Percentiles rank a stretch among this genome's conserved stretches.
These are phyloP conservation scores for Ustilaginoidea virens DNA, from an alignment of 2,329 filamentous ascomycete genomes.

Conservation along the genomic window DNA sequence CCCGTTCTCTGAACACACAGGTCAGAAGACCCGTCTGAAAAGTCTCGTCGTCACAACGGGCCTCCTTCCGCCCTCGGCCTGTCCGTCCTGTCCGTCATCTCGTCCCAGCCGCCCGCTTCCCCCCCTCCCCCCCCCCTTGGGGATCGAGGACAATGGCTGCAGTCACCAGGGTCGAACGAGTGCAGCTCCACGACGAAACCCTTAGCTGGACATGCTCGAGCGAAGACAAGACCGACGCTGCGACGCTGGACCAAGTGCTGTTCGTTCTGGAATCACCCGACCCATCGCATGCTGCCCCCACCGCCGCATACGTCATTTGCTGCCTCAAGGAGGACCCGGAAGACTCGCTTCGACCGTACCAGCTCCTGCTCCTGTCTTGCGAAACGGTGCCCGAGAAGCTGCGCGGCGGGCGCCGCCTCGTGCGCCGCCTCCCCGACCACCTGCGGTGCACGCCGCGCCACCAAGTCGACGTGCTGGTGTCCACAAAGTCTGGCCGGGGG, in stretches of 20 bases:
- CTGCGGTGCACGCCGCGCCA: constrained; percentile 11
- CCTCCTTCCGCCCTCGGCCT: no score
- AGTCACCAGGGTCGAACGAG: constrained; percentile 6
- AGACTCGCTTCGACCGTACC: constrained; percentile 12
- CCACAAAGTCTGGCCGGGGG: constrained; percentile 48
- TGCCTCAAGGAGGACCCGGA: constrained; percentile 20
- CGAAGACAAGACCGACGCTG: constrained; percentile 5
- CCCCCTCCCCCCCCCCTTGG: no score
- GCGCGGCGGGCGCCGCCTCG: constrained; percentile 17
- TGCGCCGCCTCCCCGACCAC: constrained; percentile 23
- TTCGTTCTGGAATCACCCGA: constrained; percentile 10
- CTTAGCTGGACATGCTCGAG: constrained; percentile 14
- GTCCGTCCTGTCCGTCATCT: no score
- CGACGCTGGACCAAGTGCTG: constrained; percentile 13
- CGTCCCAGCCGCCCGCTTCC: no score
- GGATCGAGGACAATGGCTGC: no score
- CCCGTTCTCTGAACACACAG: no score
- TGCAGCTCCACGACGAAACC: constrained; percentile 10
- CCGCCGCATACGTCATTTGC: constrained; percentile 17
- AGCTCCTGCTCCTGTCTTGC: constrained; percentile 15
- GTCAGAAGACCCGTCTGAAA: no score
- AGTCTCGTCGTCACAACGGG: no score
- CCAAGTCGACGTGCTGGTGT: constrained; percentile 49
- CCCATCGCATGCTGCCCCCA: not conserved
- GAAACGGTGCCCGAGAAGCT: constrained; percentile 20